A percentile compares a stretch with the other conserved stretches of the same genome.
These are phyloP conservation scores for Tulasnella sp. DNA, from an alignment of 768 basidiomycete species.

Conservation along the genomic window DNA sequence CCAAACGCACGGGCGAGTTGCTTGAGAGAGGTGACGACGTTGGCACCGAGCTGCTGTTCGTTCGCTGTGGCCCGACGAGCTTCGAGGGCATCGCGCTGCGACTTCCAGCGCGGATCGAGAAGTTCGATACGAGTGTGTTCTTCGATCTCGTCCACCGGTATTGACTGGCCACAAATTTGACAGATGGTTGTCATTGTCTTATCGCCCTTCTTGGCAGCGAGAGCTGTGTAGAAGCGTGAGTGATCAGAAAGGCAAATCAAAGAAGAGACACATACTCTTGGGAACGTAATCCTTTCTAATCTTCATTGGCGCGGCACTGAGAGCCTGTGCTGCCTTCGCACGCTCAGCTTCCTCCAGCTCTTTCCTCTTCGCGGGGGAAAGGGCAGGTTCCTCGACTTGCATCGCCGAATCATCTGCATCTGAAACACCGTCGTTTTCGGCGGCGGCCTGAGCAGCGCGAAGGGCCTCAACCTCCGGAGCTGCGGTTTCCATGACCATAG, in stretches of 20 bases:
- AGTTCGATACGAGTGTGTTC: conserved; percentile 98
- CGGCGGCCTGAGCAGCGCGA: conserved; percentile 69
- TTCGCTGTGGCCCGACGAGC: conserved; percentile 82
- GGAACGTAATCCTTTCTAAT: conserved; percentile 80
- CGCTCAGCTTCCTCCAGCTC: conserved; percentile 61
- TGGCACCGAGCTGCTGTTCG: conserved; percentile 74
- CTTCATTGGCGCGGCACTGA: conserved; percentile 75
- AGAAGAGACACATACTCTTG: conserved; percentile 1
- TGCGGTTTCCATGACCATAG: conserved; percentile 95
- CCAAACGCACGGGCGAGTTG: conserved; percentile 89
- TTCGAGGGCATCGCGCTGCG: conserved; percentile 81
- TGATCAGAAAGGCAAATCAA: not conserved
- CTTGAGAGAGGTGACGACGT: conserved; percentile 86
- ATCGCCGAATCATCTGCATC: conserved; percentile 46
- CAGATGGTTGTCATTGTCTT: conserved; percentile 75
- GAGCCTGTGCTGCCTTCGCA: conserved; percentile 70
- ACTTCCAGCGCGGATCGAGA: conserved; percentile 96
- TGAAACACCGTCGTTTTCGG: conserved; percentile 75
- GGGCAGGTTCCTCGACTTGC: conserved; percentile 72
- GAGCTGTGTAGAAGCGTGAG: conserved; percentile 9
- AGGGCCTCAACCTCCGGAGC: conserved; percentile 77
- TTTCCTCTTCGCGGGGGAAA: conserved; percentile 40
- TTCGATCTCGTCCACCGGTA: conserved; percentile 88
- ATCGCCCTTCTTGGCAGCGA: conserved; percentile 33
- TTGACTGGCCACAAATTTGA: conserved; percentile 89